These are phyloP conservation scores for Furcasterigmium sp. DNA, from an alignment of 2,329 filamentous ascomycete species.

Conservation along the genomic window DNA sequence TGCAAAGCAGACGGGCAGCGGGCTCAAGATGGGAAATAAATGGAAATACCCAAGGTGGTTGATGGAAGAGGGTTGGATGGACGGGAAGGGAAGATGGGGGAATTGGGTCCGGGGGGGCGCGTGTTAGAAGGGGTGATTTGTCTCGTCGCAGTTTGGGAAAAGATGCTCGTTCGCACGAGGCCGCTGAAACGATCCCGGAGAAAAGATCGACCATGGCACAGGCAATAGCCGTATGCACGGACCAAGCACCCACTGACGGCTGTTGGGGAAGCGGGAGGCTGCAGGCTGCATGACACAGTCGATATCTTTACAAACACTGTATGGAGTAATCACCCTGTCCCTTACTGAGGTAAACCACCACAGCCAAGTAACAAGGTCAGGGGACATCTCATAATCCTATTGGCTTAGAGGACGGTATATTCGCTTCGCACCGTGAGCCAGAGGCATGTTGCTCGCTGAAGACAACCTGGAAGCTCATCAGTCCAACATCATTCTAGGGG, in stretches of 20 bases:
- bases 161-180: conserved; percentile 15
- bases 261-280: too few species aligned
- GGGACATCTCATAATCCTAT: too few species aligned
- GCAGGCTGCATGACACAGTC: too few species aligned
- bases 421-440: too few species aligned
- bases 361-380: too few species aligned
- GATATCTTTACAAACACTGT: too few species aligned
- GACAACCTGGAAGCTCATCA: too few species aligned
- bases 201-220: conserved; percentile 12
- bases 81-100: not conserved
- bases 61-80: conserved; percentile 2
- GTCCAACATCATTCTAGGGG: too few species aligned
- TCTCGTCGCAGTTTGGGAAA: conserved; percentile 20
- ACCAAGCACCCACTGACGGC: not conserved
- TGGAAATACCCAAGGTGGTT: not conserved
- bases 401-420: too few species aligned
- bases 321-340: too few species aligned
- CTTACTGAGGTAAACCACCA: too few species aligned
- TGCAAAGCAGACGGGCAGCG: not conserved
- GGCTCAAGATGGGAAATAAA: not conserved
- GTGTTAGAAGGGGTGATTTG: conserved; percentile 11
- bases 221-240: not conserved
- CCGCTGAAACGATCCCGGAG: conserved; percentile 19
- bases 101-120: not conserved
- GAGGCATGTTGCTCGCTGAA: too few species aligned